Conservation (phyloP, 164 flowering plant genomes). For the Taxillus chinensis region DNA sequence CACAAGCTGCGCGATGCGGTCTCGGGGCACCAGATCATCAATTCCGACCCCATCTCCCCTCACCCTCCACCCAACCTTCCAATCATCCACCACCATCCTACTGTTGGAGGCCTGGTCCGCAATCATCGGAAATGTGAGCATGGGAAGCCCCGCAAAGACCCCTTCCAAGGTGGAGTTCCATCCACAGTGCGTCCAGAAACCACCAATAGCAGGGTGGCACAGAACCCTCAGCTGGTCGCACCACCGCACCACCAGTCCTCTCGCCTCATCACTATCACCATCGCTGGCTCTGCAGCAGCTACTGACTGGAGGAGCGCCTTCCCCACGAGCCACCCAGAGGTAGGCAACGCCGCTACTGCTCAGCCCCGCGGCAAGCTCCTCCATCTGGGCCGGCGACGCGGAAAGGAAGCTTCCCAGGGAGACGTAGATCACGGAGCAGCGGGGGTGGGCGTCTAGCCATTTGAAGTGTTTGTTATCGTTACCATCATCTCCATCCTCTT, state of each 20-base stretch:
- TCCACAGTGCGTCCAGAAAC: conserved; percentile 49
- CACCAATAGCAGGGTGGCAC: conserved; percentile 34
- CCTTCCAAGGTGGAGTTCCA: conserved; percentile 41
- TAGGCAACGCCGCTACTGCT: conserved; percentile 20
- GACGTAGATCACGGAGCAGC: conserved; percentile 28
- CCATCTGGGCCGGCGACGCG: conserved; percentile 23
- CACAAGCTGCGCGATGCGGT: conserved; percentile 18
- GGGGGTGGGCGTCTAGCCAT: conserved; percentile 42
- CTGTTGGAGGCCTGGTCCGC: conserved; percentile 28
- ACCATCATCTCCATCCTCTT: too few species aligned
- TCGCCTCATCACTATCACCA: background rate
- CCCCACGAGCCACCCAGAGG: conserved; percentile 24
- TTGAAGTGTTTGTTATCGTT: conserved; percentile 6
- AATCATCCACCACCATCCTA: conserved; percentile 35
- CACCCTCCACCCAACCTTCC: conserved; percentile 32
- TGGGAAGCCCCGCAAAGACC: conserved; percentile 26
- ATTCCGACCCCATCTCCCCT: conserved; percentile 2
- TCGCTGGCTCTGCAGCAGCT: background rate
- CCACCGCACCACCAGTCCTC: conserved; percentile 30
- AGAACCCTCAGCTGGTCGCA: conserved; percentile 44
- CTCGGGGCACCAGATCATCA: conserved; percentile 11
- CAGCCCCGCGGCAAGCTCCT: conserved; percentile 28
- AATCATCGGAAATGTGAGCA: conserved; percentile 29
- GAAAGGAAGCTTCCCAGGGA: conserved; percentile 35
- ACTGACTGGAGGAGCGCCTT: too few species aligned